These are phyloP conservation scores for Coemansia sp. DNA, from an alignment of 371 early-diverging fungal species.

Conservation along the genomic window DNA sequence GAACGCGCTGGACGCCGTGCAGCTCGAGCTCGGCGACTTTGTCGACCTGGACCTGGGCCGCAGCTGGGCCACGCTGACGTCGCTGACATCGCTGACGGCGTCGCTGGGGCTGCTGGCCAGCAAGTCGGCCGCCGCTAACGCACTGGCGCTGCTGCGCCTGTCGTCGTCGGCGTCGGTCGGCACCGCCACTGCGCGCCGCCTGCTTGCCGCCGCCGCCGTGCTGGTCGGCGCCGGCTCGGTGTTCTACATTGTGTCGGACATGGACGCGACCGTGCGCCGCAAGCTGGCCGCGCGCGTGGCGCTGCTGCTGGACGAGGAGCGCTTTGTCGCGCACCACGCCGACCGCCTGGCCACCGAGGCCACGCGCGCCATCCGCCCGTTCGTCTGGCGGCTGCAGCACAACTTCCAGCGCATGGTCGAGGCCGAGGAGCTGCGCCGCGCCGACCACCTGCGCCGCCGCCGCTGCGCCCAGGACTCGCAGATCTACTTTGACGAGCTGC, in stretches of 20 bases:
- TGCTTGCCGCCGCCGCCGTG: conserved; percentile 46
- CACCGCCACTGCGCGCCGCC: conserved; percentile 43
- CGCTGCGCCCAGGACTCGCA: conserved; percentile 66
- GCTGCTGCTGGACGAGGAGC: conserved; percentile 51
- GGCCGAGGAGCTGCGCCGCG: conserved; percentile 67
- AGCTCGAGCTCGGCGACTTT: conserved; percentile 54
- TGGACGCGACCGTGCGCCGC: conserved; percentile 77
- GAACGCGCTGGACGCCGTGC: conserved; percentile 47
- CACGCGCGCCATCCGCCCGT: conserved; percentile 72
- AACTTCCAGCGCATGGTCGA: conserved; percentile 80
- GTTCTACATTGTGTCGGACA: conserved; percentile 79
- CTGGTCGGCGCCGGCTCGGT: conserved; percentile 67
- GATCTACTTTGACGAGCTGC: conserved; percentile 64
- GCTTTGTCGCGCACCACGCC: conserved; percentile 69
- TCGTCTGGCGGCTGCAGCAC: conserved; percentile 85
- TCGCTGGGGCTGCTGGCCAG: conserved; percentile 48
- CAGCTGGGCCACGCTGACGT: conserved; percentile 33
- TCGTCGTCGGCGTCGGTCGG: conserved; percentile 31
- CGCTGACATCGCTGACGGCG: conserved; percentile 45
- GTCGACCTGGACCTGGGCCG: conserved; percentile 43
- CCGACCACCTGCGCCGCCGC: conserved; percentile 59
- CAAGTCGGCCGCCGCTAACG: conserved; percentile 40
- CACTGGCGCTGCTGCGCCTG: conserved; percentile 35
- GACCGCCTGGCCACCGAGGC: conserved; percentile 73
- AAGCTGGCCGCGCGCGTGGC: conserved; percentile 78